Percentiles rank a stretch among this genome's conserved stretches.
Conservation (phyloP, 1,284 basidiomycete species). For the Ceratobasidium sp. region DNA sequence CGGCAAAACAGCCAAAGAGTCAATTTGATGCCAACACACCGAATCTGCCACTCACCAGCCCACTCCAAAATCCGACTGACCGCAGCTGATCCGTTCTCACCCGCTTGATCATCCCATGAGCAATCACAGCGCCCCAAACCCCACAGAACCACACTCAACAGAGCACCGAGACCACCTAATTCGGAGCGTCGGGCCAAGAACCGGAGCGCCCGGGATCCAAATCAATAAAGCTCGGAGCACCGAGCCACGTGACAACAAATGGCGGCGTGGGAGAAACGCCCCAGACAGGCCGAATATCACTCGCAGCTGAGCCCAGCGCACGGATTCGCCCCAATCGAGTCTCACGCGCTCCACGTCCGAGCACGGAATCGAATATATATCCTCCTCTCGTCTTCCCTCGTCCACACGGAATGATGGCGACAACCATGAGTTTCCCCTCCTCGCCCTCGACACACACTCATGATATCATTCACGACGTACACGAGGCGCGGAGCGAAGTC, state of each 20-base stretch:
- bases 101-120: too few relatives aligned
- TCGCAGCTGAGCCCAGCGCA: constrained; percentile 6
- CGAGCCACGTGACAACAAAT: neutral
- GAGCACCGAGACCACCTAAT: too few relatives aligned
- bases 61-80: too few relatives aligned
- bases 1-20: too few relatives aligned
- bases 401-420: neutral
- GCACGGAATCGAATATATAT: neutral
- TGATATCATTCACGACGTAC: neutral
- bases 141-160: too few relatives aligned
- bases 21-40: too few relatives aligned
- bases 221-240: too few relatives aligned
- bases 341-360: neutral
- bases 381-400: neutral
- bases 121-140: too few relatives aligned
- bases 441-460: neutral
- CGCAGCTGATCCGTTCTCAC: too few relatives aligned
- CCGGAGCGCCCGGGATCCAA: too few relatives aligned
- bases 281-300: constrained; percentile 3
- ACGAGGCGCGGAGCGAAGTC: constrained; percentile 23
- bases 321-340: constrained; percentile 5
- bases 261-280: constrained; percentile 37
- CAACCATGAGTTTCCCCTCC: constrained; percentile 8
- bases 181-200: too few relatives aligned
- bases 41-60: too few relatives aligned